A percentile compares a stretch with the other conserved stretches of the same genome.
phyloP scores from a whole-genome alignment of 495 filamentous ascomycete species.

The Hypoxylon fuscum region DNA sequence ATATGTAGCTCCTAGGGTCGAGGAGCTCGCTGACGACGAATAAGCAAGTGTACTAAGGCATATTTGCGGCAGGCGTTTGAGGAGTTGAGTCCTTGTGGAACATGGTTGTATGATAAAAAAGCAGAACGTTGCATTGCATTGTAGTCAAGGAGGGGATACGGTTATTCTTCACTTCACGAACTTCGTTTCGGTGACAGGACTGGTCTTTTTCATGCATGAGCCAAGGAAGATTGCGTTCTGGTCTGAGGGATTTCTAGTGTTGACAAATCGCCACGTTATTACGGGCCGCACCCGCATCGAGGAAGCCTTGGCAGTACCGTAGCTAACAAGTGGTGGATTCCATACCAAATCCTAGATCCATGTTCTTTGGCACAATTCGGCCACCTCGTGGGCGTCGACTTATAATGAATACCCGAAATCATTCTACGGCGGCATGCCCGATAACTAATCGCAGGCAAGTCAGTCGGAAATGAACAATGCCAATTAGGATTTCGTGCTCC shows the following conservation, averaged over 20 bases:
- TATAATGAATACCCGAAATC: too few species aligned
- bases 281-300: background rate
- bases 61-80: slow-evolving; percentile 38
- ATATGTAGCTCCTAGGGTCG: slow-evolving; percentile 68
- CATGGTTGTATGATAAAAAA: slow-evolving; percentile 34
- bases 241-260: background rate
- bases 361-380: background rate
- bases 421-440: too few species aligned
- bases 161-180: background rate
- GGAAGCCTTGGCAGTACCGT: background rate
- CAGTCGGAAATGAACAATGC: too few species aligned
- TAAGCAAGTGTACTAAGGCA: slow-evolving; percentile 26
- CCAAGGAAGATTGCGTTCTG: background rate
- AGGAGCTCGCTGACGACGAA: slow-evolving; percentile 72
- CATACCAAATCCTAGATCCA: background rate
- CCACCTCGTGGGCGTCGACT: too few species aligned
- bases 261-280: background rate
- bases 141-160: slow-evolving; percentile 14
- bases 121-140: slow-evolving; percentile 11
- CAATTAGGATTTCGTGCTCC: too few species aligned
- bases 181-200: background rate
- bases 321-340: background rate
- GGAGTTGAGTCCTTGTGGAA: slow-evolving; percentile 27
- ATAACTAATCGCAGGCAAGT: too few species aligned
- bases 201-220: background rate